These are phyloP conservation scores for Tuber borchii DNA, from an alignment of 495 filamentous ascomycete species.

Conservation along the genomic window DNA sequence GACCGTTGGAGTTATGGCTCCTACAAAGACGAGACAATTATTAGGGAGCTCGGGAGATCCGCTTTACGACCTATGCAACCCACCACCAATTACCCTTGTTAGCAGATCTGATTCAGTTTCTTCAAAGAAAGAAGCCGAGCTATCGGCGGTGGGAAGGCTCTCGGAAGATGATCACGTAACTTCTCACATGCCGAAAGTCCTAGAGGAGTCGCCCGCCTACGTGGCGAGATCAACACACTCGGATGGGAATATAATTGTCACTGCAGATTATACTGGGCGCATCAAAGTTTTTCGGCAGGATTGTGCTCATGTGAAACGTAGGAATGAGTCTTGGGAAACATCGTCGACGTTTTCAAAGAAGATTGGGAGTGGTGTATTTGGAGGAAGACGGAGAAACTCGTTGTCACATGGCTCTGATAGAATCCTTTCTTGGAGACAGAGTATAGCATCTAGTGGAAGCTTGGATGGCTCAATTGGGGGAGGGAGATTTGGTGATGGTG, in stretches of 20 bases:
- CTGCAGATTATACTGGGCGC: slow-evolving; percentile 75
- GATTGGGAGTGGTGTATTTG: slow-evolving; percentile 52
- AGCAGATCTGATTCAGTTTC: slow-evolving; percentile 58
- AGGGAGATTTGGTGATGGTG: slow-evolving; percentile 23
- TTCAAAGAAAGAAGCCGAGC: slow-evolving; percentile 30
- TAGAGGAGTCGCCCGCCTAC: slow-evolving; percentile 33
- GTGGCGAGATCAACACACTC: slow-evolving; percentile 50
- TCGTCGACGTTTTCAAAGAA: slow-evolving; percentile 72
- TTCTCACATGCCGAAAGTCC: slow-evolving; percentile 27
- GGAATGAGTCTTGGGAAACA: slow-evolving; percentile 59
- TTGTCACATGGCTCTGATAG: slow-evolving; percentile 65
- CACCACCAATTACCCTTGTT: slow-evolving; percentile 78
- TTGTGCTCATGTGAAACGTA: slow-evolving; percentile 62
- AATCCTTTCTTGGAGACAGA: slow-evolving; percentile 89
- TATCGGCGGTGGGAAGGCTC: slow-evolving; percentile 30
- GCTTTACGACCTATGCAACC: slow-evolving; percentile 92
- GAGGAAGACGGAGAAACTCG: slow-evolving; percentile 58
- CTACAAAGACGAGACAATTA: slow-evolving; percentile 66
- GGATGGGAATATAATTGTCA: slow-evolving; percentile 86
- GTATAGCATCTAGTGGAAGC: slow-evolving; percentile 55
- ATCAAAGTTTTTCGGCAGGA: slow-evolving; percentile 95
- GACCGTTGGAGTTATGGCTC: slow-evolving; percentile 79
- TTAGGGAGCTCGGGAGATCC: slow-evolving; percentile 80
- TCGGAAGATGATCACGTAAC: slow-evolving; percentile 32
- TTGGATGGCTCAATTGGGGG: slow-evolving; percentile 49